A percentile compares a stretch with the other conserved stretches of the same genome.
Evolutionary conservation across 1,139 yeast species (phyloP).

Genomic region (Debaryomycetaceae sp.): DNA sequence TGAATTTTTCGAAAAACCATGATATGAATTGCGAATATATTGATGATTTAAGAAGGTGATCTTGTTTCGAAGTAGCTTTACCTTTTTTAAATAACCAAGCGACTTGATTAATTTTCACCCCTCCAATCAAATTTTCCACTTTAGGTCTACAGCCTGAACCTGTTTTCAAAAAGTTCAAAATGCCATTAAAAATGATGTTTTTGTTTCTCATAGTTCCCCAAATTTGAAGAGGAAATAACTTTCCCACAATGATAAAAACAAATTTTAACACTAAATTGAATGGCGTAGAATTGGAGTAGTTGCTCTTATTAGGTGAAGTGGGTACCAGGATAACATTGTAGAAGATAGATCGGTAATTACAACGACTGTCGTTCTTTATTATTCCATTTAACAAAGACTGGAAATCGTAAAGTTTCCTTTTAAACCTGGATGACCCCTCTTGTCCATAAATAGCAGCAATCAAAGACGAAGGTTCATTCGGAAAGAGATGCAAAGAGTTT

Average conservation of each 20-base stretch:
- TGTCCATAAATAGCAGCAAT: constrained; percentile 4
- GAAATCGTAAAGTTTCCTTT: constrained; percentile 20
- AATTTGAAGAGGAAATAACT: constrained; percentile 48
- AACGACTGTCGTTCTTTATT: constrained; percentile 20
- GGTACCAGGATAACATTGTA: constrained; percentile 17
- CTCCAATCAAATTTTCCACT: constrained; percentile 20
- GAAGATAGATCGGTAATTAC: constrained; percentile 24
- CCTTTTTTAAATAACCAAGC: constrained; percentile 43
- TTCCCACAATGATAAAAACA: constrained; percentile 38
- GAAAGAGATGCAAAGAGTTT: constrained; percentile 2
- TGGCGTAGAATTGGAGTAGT: constrained; percentile 21
- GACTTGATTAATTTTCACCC: constrained; percentile 38
- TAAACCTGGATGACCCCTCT: constrained; percentile 7
- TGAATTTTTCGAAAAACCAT: constrained; percentile 56
- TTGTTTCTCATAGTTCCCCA: constrained; percentile 59
- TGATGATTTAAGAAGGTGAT: constrained; percentile 24
- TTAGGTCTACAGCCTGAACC: constrained; percentile 29
- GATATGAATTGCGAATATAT: constrained; percentile 41
- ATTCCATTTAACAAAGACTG: constrained; percentile 13
- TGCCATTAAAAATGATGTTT: constrained; percentile 28
- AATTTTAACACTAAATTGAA: constrained; percentile 34
- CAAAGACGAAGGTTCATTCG: constrained; percentile 3
- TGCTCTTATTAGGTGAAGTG: constrained; percentile 5
- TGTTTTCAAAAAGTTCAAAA: constrained; percentile 39
- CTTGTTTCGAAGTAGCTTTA: constrained; percentile 32